Conservation (phyloP, 495 filamentous ascomycete genomes). For the Penicillium nucicola region DNA sequence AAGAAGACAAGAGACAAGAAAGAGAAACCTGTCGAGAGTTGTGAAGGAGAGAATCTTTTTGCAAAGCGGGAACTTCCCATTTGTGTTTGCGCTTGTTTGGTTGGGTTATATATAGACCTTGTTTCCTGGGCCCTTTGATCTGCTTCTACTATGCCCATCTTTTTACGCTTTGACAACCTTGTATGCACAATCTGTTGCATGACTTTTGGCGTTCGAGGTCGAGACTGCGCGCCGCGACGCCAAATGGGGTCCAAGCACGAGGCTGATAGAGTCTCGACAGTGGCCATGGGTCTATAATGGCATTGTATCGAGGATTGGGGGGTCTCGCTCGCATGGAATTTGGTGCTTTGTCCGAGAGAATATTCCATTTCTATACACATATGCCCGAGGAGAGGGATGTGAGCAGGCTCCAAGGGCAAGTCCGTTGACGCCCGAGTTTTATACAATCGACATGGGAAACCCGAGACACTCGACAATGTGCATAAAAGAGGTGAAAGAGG, state of each 20-base stretch:
- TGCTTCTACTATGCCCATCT: background rate
- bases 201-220: slow-evolving; percentile 7
- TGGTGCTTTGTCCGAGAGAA: too few species aligned
- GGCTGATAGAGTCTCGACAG: background rate
- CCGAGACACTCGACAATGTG: too few species aligned
- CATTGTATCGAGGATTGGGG: too few species aligned
- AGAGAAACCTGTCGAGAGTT: slow-evolving; percentile 12
- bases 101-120: slow-evolving; percentile 21
- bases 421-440: background rate
- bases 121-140: background rate
- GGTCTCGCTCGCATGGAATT: too few species aligned
- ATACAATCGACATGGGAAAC: background rate
- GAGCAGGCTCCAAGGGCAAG: too few species aligned
- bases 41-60: slow-evolving; percentile 22
- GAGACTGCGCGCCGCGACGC: slow-evolving; percentile 7
- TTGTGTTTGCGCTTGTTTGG: slow-evolving; percentile 31
- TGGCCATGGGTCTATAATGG: background rate
- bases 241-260: slow-evolving; percentile 6
- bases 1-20: slow-evolving; percentile 2
- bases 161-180: background rate
- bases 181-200: slow-evolving; percentile 2
- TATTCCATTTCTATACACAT: too few species aligned
- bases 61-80: slow-evolving; percentile 26
- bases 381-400: too few species aligned
- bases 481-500: too few species aligned